A percentile compares a stretch with the other conserved stretches of the same genome.
These are phyloP conservation scores for Atalantia buxifolia DNA, from an alignment of 345 rosid species.

Conservation along the genomic window DNA sequence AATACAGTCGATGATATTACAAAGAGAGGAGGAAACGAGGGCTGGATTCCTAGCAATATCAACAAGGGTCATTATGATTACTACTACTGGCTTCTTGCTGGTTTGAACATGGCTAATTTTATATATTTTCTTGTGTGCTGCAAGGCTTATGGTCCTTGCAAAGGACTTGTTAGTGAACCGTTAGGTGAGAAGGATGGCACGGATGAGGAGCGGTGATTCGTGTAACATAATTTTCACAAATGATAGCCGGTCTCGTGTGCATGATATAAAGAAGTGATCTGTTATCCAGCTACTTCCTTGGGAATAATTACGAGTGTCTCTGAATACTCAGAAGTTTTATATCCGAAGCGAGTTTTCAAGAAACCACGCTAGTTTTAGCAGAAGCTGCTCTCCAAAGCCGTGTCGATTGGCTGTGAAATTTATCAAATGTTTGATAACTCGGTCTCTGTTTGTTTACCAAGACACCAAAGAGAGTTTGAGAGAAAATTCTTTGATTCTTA, in stretches of 20 bases:
- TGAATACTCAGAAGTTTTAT: neutral
- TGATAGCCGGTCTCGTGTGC: no score
- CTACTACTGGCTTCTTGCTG: constrained; percentile 43
- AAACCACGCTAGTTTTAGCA: constrained; percentile 18
- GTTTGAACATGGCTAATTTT: constrained; percentile 36
- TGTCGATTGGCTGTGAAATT: no score
- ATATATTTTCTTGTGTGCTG: constrained; percentile 33
- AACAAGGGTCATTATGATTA: constrained; percentile 54
- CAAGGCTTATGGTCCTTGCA: constrained; percentile 41
- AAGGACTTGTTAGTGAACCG: neutral
- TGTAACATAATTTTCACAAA: neutral
- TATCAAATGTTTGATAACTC: no score
- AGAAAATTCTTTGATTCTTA: no score
- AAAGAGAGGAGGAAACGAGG: constrained; percentile 22
- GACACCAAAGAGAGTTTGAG: no score
- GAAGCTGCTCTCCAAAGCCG: no score
- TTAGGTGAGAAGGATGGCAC: neutral
- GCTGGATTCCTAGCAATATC: constrained; percentile 49
- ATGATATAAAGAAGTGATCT: neutral
- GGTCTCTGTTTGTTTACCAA: no score
- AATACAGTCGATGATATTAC: constrained; percentile 26
- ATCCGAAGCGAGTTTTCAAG: constrained; percentile 15
- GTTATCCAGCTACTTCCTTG: neutral
- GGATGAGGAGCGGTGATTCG: neutral
- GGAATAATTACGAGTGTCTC: neutral